A percentile compares a stretch with the other conserved stretches of the same genome.
phyloP scores from a whole-genome alignment of 495 filamentous ascomycete species.

The Tuber melanosporum region DNA sequence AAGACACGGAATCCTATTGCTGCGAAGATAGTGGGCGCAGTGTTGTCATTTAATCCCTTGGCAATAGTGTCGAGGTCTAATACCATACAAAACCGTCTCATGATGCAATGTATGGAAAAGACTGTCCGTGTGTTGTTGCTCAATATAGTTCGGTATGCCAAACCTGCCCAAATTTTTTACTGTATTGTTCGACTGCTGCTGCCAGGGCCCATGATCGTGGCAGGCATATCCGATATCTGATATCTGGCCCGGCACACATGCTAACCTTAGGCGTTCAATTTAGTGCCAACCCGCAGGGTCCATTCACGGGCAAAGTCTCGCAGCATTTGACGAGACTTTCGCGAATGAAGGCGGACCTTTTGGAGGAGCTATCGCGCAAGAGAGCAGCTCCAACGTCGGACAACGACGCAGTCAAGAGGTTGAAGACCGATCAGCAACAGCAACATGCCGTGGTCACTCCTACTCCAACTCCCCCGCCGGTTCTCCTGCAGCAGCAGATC shows the following conservation, averaged over 20 bases:
- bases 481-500: constrained; percentile 52
- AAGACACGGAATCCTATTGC: constrained; percentile 72
- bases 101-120: constrained; percentile 87
- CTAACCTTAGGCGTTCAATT: constrained; percentile 5
- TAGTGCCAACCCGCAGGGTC: constrained; percentile 40
- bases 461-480: constrained; percentile 48
- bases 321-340: constrained; percentile 72
- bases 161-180: background rate
- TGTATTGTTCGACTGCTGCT: background rate
- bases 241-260: constrained; percentile 12
- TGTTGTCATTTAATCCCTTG: constrained; percentile 88
- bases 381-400: constrained; percentile 57
- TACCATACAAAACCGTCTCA: constrained; percentile 69
- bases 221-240: constrained; percentile 4
- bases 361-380: constrained; percentile 73
- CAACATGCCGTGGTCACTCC: constrained; percentile 47
- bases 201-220: background rate
- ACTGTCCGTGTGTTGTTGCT: constrained; percentile 75
- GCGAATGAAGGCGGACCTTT: constrained; percentile 64
- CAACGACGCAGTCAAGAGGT: constrained; percentile 61
- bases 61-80: constrained; percentile 68
- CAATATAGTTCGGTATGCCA: constrained; percentile 51
- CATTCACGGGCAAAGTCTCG: constrained; percentile 59
- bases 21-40: constrained; percentile 72
- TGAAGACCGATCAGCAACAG: constrained; percentile 59